Evolutionary conservation across 2,329 filamentous ascomycete genomes (phyloP).

Genomic region (Colletotrichum tabaci): DNA sequence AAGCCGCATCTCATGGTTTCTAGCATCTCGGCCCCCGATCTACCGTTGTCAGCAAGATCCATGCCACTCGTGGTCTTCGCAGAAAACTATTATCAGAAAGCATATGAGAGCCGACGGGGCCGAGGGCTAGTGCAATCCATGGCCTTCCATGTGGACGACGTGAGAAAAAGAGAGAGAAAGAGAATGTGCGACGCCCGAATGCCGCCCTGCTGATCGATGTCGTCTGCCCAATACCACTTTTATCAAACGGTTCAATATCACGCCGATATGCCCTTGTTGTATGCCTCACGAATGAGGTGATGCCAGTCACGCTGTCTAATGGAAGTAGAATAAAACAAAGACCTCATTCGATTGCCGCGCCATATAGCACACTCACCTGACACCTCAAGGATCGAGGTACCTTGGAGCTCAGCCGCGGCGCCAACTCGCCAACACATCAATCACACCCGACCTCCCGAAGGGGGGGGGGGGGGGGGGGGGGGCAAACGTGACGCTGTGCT

Average conservation of each 20-base stretch:
- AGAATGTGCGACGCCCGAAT: not conserved
- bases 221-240: slow-evolving; percentile 15
- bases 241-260: not conserved
- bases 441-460: slow-evolving; percentile 19
- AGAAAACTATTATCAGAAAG: slow-evolving; percentile 8
- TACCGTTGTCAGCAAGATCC: slow-evolving; percentile 16
- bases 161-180: not conserved
- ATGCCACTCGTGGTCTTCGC: not conserved
- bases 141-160: not conserved
- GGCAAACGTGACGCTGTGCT: slow-evolving; percentile 36
- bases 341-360: slow-evolving; percentile 1
- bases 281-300: not conserved
- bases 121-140: not conserved
- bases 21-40: slow-evolving; percentile 21
- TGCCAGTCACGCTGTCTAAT: not conserved
- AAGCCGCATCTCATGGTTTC: slow-evolving; percentile 25
- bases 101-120: not conserved
- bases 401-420: slow-evolving; percentile 30
- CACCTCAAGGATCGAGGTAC: slow-evolving; percentile 19
- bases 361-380: slow-evolving; percentile 20
- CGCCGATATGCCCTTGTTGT: not conserved
- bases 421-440: slow-evolving; percentile 38
- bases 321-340: too few species aligned
- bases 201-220: slow-evolving; percentile 6
- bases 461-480: not conserved